Conservation (phyloP, 1,139 yeast genomes). For the Yamadazyma mexicana region DNA sequence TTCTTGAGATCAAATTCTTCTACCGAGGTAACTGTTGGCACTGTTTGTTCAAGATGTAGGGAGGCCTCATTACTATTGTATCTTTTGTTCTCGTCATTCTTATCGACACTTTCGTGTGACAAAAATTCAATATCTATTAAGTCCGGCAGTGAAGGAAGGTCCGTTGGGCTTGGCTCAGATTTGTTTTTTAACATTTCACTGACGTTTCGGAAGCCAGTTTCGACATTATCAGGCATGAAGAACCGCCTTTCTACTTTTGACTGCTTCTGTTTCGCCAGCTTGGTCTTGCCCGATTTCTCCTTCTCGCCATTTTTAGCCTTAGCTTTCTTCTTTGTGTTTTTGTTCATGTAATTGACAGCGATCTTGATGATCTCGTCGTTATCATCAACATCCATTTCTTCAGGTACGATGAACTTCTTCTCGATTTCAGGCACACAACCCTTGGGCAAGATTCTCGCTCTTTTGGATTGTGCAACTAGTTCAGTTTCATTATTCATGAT, state of each 20-base stretch:
- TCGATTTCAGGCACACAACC: slow-evolving; percentile 54
- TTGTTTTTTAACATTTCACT: slow-evolving; percentile 49
- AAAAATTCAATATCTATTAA: slow-evolving; percentile 8
- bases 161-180: slow-evolving; percentile 19
- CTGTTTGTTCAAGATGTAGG: no score
- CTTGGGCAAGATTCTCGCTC: slow-evolving; percentile 69
- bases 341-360: slow-evolving; percentile 51
- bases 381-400: slow-evolving; percentile 60
- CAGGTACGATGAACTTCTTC: slow-evolving; percentile 61
- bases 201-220: slow-evolving; percentile 66
- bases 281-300: slow-evolving; percentile 13
- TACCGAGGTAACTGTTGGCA: no score
- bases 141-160: slow-evolving; percentile 11
- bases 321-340: slow-evolving; percentile 14
- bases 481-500: slow-evolving; percentile 43
- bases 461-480: slow-evolving; percentile 40
- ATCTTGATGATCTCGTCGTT: slow-evolving; percentile 68
- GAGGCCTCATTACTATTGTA: no score
- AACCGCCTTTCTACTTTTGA: slow-evolving; percentile 40
- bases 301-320: slow-evolving; percentile 18
- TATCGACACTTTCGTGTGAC: background rate
- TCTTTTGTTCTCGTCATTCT: no score
- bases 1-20: slow-evolving; percentile 3
- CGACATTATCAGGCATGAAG: slow-evolving; percentile 79
- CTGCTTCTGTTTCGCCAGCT: slow-evolving; percentile 11